phyloP scores from a whole-genome alignment of 768 basidiomycete genomes.

The Lentinus brumalis region DNA sequence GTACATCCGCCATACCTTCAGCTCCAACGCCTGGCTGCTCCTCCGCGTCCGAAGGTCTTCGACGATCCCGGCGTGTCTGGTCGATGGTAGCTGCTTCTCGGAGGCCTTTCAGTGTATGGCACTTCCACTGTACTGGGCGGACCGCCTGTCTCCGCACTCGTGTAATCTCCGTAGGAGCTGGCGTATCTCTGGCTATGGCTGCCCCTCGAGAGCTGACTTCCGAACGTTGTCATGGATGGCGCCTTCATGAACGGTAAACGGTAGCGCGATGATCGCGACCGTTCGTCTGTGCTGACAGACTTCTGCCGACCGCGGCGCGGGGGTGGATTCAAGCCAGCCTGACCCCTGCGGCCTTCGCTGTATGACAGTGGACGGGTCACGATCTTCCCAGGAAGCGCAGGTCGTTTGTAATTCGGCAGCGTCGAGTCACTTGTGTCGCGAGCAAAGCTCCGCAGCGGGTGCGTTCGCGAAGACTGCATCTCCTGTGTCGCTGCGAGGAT shows the following conservation, averaged over 20 bases:
- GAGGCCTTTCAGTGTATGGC: not conserved
- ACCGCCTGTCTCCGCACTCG: not conserved
- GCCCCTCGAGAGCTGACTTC: slow-evolving; percentile 4
- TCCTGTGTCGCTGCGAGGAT: slow-evolving; percentile 1
- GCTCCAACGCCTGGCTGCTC: not conserved
- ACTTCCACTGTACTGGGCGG: not conserved
- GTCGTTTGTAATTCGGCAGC: not conserved
- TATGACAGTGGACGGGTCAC: not conserved
- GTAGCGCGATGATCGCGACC: not conserved
- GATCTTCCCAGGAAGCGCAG: not conserved
- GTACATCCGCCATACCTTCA: not conserved
- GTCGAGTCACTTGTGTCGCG: not conserved
- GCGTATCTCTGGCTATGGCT: not conserved
- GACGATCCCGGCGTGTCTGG: slow-evolving; percentile 13
- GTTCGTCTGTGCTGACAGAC: not conserved
- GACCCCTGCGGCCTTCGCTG: not conserved
- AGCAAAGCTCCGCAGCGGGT: not conserved
- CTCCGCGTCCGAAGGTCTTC: slow-evolving; percentile 11
- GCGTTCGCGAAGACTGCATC: not conserved
- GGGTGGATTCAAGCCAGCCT: not conserved
- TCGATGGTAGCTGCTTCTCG: not conserved
- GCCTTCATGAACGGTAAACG: slow-evolving; percentile 11
- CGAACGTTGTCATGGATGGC: slow-evolving; percentile 25
- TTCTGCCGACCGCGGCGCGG: slow-evolving; percentile 2
- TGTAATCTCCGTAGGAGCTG: slow-evolving; percentile 1